These are phyloP conservation scores for Alternaria atra DNA, from an alignment of 2,329 filamentous ascomycete genomes.

Conservation along the genomic window DNA sequence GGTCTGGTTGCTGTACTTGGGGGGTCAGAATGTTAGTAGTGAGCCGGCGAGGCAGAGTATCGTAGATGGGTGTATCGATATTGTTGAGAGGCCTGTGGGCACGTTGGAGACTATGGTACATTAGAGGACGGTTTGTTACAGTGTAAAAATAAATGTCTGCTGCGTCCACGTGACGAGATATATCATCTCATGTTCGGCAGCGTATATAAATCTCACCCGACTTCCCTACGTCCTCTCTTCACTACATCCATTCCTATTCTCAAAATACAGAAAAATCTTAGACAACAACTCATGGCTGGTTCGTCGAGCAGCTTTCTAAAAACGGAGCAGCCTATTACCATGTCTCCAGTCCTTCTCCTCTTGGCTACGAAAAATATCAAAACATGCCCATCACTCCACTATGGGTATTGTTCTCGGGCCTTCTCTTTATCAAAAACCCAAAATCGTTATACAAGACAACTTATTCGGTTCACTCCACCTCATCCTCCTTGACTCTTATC, in stretches of 20 bases:
- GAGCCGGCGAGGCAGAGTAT: constrained; percentile 82
- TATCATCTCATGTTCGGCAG: neutral
- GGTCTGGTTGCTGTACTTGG: constrained; percentile 90
- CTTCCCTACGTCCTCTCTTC: neutral
- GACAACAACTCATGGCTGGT: neutral
- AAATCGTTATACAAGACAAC: neutral
- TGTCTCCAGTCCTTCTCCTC: neutral
- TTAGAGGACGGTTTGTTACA: neutral
- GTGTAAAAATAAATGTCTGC: neutral
- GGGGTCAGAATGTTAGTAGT: constrained; percentile 85
- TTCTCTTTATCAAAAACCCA: neutral
- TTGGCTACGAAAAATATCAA: neutral
- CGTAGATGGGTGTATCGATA: constrained; percentile 85
- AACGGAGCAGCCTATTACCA: neutral
- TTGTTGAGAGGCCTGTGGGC: constrained; percentile 87
- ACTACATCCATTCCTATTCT: neutral
- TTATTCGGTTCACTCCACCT: neutral
- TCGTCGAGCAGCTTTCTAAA: neutral
- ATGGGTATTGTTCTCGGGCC: neutral
- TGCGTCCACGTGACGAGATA: neutral
- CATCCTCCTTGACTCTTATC: neutral
- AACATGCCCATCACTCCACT: no score
- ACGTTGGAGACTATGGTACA: constrained; percentile 82
- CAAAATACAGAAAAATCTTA: neutral
- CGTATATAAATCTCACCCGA: neutral